These are phyloP conservation scores for Dipteronia sinensis DNA, from an alignment of 345 rosid species.

Conservation along the genomic window DNA sequence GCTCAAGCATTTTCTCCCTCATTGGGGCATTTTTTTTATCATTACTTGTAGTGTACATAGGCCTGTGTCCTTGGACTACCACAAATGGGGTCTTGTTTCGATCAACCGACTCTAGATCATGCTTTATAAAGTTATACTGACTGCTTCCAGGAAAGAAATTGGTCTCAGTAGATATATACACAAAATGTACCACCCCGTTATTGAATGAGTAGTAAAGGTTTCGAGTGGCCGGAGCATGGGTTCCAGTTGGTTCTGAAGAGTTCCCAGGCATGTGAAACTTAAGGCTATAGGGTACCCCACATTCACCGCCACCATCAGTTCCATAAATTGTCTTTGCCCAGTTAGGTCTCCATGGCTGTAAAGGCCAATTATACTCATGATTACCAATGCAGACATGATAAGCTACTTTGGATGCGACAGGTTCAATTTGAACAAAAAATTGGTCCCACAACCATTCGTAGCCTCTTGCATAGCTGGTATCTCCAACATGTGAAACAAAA, in stretches of 20 bases:
- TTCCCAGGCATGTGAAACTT: constrained; percentile 95
- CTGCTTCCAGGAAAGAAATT: constrained; percentile 74
- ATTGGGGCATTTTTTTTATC: constrained; percentile 56
- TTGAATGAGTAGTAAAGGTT: constrained; percentile 91
- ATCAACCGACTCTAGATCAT: constrained; percentile 77
- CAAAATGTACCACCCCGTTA: constrained; percentile 70
- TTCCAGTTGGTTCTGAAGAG: constrained; percentile 72
- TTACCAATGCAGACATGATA: constrained; percentile 96
- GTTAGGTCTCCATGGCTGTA: constrained; percentile 89
- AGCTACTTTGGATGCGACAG: constrained; percentile 73
- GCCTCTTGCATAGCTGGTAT: constrained; percentile 90
- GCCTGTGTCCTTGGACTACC: constrained; percentile 88
- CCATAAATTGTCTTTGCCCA: constrained; percentile 64
- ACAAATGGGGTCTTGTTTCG: constrained; percentile 77
- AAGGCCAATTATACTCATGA: constrained; percentile 93
- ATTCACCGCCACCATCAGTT: constrained; percentile 91
- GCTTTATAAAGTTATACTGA: constrained; percentile 70
- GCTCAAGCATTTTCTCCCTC: constrained; percentile 63
- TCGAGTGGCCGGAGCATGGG: constrained; percentile 62
- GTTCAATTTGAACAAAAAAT: constrained; percentile 71
- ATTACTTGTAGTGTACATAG: constrained; percentile 87
- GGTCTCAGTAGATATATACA: constrained; percentile 86
- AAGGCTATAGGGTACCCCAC: constrained; percentile 89
- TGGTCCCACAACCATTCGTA: constrained; percentile 96
- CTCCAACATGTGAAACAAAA: constrained; percentile 84